Evolutionary conservation across 768 basidiomycete genomes (phyloP).

Genomic region (Kwoniella dejecticola): DNA sequence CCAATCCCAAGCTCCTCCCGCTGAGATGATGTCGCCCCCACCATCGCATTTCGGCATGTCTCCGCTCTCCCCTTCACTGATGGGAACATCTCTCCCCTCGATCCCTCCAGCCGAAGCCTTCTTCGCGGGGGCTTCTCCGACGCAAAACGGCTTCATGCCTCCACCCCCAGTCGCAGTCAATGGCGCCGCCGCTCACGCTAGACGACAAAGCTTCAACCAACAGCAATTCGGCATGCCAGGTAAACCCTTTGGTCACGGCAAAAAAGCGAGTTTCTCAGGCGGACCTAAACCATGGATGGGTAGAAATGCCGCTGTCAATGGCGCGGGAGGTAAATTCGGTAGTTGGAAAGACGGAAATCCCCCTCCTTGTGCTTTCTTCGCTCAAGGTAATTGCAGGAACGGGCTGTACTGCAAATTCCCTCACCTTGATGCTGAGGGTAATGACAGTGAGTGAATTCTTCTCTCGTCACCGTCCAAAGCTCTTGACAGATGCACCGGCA

Average conservation of each 20-base stretch:
- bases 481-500: too few relatives aligned
- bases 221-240: slow-evolving; percentile 27
- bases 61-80: slow-evolving; percentile 45
- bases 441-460: slow-evolving; percentile 45
- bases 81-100: slow-evolving; percentile 38
- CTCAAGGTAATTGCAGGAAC: slow-evolving; percentile 52
- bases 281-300: slow-evolving; percentile 35
- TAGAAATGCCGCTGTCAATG: slow-evolving; percentile 21
- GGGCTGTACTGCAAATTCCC: slow-evolving; percentile 57
- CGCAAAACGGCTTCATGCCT: slow-evolving; percentile 16
- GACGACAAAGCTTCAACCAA: slow-evolving; percentile 42
- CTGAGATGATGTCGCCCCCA: slow-evolving; percentile 23
- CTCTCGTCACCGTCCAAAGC: background rate
- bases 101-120: slow-evolving; percentile 47
- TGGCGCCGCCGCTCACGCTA: slow-evolving; percentile 12
- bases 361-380: slow-evolving; percentile 52
- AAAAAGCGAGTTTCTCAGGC: slow-evolving; percentile 54
- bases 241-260: slow-evolving; percentile 43
- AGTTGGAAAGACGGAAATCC: slow-evolving; percentile 52
- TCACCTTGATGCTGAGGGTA: slow-evolving; percentile 53
- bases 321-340: slow-evolving; percentile 30
- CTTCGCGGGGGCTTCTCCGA: slow-evolving; percentile 42
- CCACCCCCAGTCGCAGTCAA: slow-evolving; percentile 5
- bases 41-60: slow-evolving; percentile 37
- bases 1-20: slow-evolving; percentile 12